Base-by-base conservation (phyloP, 331 rosid species). In the Arachis monticola region DNA sequence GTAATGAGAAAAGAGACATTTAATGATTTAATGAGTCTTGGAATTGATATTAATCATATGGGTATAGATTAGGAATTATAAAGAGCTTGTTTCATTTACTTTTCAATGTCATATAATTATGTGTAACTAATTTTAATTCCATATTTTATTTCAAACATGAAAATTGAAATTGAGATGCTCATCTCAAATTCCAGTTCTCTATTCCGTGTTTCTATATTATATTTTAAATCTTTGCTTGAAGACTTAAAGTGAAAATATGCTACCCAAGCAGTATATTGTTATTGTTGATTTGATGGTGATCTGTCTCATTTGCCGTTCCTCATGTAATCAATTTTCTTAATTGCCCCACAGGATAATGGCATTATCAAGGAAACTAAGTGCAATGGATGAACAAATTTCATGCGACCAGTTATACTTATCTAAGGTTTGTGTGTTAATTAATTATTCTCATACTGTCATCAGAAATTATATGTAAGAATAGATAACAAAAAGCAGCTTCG, bases 351-450 rank as follows among this genome's bases (percentile, higher is more conserved):
- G 97, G 82, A 81, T 90, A 75, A 90, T 85, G 91, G 86, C 85
- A 58, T 83, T 89, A 41, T 76, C 95, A 12, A 84, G 79, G 87
- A 91, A 91, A 87, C 77, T 91, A 76, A 81, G 82, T 58, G 47
- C 83, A 27, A 83, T 89, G 85, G 92, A 91, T 62, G 97, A 91
- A 73, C 77, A 79, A 60, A 87, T 89, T 78, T 78, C 92, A 55
- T 83, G 85, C 60, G 97, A 91, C 78, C 90, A 91, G 59, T 69
- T 84, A 71, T 91, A 75, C 85, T 81, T 91, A 48, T 81, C 84
- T 47, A 91, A 85, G 94, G 97, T 89, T 30, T 10, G 69, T 40
- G 55, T 64, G 32, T 5, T 35, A 35, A 0, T 22, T 22, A 22
- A 35, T 22, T 11, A 40, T 44, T n/a, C 75, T 27, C 46, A 60